Conservation (phyloP, 441 rosid genomes). For the Adansonia gregorii region DNA sequence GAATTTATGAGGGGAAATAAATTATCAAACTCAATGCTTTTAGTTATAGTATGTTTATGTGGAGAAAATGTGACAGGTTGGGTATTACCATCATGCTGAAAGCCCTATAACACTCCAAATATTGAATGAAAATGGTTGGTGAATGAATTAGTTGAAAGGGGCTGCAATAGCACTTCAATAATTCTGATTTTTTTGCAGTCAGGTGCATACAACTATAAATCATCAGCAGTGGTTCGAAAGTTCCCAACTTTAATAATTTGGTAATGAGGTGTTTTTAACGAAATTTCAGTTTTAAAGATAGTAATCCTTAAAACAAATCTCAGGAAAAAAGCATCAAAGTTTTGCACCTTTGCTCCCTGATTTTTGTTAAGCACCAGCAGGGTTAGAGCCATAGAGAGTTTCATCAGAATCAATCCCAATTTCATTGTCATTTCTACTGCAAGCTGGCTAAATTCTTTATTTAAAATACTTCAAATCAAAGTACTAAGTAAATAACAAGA, state of each 20-base stretch:
- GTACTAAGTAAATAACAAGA: not conserved
- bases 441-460: not conserved
- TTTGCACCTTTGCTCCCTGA: not conserved
- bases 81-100: not conserved
- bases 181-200: not conserved
- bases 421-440: not conserved
- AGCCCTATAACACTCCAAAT: not conserved
- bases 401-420: not conserved
- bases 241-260: not conserved
- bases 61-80: not conserved
- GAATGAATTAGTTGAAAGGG: not conserved
- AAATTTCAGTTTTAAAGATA: slow-evolving; percentile 1
- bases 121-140: not conserved
- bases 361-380: not conserved
- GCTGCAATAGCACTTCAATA: not conserved
- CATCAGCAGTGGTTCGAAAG: not conserved
- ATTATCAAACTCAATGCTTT: not conserved
- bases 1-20: not conserved
- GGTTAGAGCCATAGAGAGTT: not conserved
- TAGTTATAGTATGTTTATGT: not conserved
- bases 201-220: not conserved
- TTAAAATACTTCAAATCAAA: not conserved
- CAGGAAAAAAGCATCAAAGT: not conserved
- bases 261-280: not conserved
- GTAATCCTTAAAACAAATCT: not conserved